Evolutionary conservation across 768 basidiomycete species (phyloP).

Genomic region (Rhizopogon vesiculosus): DNA sequence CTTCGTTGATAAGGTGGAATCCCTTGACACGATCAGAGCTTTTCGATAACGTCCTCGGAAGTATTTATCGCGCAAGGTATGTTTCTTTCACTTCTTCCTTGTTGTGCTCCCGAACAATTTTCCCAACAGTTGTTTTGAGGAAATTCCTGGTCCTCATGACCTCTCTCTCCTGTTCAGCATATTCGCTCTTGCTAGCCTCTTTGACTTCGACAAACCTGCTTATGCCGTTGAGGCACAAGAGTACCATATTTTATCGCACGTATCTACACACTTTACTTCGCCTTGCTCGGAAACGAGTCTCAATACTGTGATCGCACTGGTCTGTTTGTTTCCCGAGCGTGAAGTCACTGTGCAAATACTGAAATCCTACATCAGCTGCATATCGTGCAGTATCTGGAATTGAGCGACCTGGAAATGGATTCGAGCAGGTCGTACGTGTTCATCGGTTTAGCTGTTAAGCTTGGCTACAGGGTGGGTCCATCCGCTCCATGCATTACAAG

Average conservation of each 20-base stretch:
- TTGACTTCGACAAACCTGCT: slow-evolving; percentile 46
- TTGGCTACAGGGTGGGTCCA: slow-evolving; percentile 53
- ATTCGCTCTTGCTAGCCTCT: slow-evolving; percentile 62
- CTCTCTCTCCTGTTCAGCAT: slow-evolving; percentile 61
- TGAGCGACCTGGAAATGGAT: slow-evolving; percentile 46
- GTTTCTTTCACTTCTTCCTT: slow-evolving; percentile 8
- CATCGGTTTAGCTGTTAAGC: slow-evolving; percentile 53
- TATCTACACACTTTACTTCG: slow-evolving; percentile 45
- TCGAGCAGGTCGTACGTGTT: slow-evolving; percentile 51
- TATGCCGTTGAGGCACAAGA: slow-evolving; percentile 53
- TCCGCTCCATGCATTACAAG: not conserved
- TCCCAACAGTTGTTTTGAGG: slow-evolving; percentile 33
- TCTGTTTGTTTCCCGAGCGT: slow-evolving; percentile 28
- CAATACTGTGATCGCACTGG: slow-evolving; percentile 50
- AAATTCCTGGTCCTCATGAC: slow-evolving; percentile 40
- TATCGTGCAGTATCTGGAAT: slow-evolving; percentile 45
- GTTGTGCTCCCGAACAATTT: not conserved
- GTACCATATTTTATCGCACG: slow-evolving; percentile 56
- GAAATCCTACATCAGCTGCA: slow-evolving; percentile 28
- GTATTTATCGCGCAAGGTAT: slow-evolving; percentile 52
- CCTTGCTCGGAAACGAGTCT: slow-evolving; percentile 46
- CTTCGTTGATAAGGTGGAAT: slow-evolving; percentile 37
- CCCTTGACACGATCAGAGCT: slow-evolving; percentile 51
- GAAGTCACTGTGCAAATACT: slow-evolving; percentile 5
- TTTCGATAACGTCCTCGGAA: slow-evolving; percentile 48